These are phyloP conservation scores for Russula compacta DNA, from an alignment of 768 basidiomycete species.

Conservation along the genomic window DNA sequence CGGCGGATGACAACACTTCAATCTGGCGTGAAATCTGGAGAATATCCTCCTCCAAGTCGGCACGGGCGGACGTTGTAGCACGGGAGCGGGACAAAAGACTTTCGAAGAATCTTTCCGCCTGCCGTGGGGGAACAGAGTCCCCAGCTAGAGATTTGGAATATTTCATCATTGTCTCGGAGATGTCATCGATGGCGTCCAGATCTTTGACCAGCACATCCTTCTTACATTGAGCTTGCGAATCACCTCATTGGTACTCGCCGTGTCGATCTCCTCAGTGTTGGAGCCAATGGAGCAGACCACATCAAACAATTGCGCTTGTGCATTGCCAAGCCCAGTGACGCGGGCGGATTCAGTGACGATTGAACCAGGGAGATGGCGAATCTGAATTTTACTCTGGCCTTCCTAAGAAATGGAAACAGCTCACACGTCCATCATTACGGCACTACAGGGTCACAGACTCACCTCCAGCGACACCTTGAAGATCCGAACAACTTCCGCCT, in stretches of 20 bases:
- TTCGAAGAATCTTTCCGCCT: slow-evolving; percentile 36
- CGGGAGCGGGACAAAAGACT: slow-evolving; percentile 33
- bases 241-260: slow-evolving; percentile 21
- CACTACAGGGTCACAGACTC: slow-evolving; percentile 9
- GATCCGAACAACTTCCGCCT: slow-evolving; percentile 46
- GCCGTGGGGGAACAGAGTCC: slow-evolving; percentile 32
- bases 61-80: slow-evolving; percentile 29
- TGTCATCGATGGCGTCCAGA: slow-evolving; percentile 33
- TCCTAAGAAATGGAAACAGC: slow-evolving; percentile 27
- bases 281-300: slow-evolving; percentile 39
- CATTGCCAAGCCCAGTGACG: slow-evolving; percentile 40
- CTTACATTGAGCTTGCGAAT: slow-evolving; percentile 27
- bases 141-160: slow-evolving; percentile 38
- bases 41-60: slow-evolving; percentile 30
- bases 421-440: not conserved
- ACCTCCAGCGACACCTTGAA: slow-evolving; percentile 44
- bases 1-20: slow-evolving; percentile 28
- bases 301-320: slow-evolving; percentile 45
- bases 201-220: slow-evolving; percentile 32
- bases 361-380: slow-evolving; percentile 39
- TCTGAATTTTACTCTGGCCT: slow-evolving; percentile 44
- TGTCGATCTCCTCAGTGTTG: slow-evolving; percentile 18
- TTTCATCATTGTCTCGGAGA: slow-evolving; percentile 33
- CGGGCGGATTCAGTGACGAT: slow-evolving; percentile 46
- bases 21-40: slow-evolving; percentile 32